phyloP scores from a whole-genome alignment of 2,329 filamentous ascomycete genomes.

The Fusarium kyushuense region DNA sequence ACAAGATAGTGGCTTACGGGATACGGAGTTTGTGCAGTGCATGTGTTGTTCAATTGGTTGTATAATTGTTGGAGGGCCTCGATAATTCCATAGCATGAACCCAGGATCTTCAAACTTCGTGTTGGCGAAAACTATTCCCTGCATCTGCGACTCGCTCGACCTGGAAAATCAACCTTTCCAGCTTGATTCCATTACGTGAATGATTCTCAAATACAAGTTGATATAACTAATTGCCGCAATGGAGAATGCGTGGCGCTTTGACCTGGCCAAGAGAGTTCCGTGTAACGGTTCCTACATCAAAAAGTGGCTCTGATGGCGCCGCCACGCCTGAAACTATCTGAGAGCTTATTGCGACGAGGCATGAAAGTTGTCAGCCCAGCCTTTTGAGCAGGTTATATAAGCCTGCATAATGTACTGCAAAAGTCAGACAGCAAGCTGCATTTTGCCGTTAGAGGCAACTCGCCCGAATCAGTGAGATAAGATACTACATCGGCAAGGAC shows the following conservation, averaged over 20 bases:
- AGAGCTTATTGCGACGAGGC: neutral
- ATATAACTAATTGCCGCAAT: neutral
- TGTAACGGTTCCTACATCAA: neutral
- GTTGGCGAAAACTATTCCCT: neutral
- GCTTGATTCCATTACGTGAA: neutral
- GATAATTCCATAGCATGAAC: neutral
- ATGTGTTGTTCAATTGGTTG: slow-evolving; percentile 3
- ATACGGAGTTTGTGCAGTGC: slow-evolving; percentile 1
- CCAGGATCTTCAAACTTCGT: neutral
- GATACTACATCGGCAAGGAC: slow-evolving; percentile 8
- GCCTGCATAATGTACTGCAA: neutral
- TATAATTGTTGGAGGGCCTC: neutral
- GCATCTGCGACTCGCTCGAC: neutral
- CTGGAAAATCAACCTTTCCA: too few species aligned
- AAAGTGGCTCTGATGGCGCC: neutral
- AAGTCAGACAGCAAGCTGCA: slow-evolving; percentile 10
- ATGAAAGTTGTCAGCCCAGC: neutral
- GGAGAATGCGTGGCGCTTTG: neutral
- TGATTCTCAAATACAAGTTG: neutral
- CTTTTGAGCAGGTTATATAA: neutral
- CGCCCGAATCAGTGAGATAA: slow-evolving; percentile 1
- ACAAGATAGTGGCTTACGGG: neutral
- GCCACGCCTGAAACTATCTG: slow-evolving; percentile 3
- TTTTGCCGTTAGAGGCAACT: neutral
- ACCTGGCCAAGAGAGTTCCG: neutral